Base-by-base conservation (phyloP, 768 basidiomycete species). In the Amanita molliuscula region DNA sequence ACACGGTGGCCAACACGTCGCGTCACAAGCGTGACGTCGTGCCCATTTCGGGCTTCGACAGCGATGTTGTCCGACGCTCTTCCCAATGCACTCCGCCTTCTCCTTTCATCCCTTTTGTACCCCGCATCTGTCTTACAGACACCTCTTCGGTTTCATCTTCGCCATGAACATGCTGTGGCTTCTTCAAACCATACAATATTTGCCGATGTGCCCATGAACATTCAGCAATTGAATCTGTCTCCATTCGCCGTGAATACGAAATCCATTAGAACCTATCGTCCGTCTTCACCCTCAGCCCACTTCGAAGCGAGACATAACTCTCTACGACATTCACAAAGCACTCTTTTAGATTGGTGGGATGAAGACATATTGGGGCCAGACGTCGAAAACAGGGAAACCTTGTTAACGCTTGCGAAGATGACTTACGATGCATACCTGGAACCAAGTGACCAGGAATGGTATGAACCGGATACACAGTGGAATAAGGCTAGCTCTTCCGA, bases 401-500 rank as follows among this genome's bases (percentile, higher is more conserved):
- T 93, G 8, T 72, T 81, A 8, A 65, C 75, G 8, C 71, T 93
- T n/a, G 88, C 88, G 18, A 88, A 84, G 77, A 93, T 94, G 84
- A 79, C 83, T 20, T 77, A 69, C 47, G 88, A 93, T 61, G 82
- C 90, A 7, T 93, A 93, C 58, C 64, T 65, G 3, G 62, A 69
- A 16, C 69, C 61, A 1, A 65, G 62, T 0, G 70, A 76, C 38
- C 64, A 58, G 28, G 67, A 65, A n/a, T 93, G 90, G 90, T 91
- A 85, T 58, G 71, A 73, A 10, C 52, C 85, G 10, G 74, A 74
- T 0, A 62, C 68, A 5, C 66, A 42, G 20, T 52, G 45, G 44
- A 52, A 46, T 28, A 16, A 26, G 25, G 51, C 46, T 33, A 31
- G 35, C 15, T 10, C 7, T 47, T 31, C 13, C 10, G 40, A 38